Evolutionary conservation across 805 yeast species (phyloP).

Genomic region (Suhomyces xylopsoci): DNA sequence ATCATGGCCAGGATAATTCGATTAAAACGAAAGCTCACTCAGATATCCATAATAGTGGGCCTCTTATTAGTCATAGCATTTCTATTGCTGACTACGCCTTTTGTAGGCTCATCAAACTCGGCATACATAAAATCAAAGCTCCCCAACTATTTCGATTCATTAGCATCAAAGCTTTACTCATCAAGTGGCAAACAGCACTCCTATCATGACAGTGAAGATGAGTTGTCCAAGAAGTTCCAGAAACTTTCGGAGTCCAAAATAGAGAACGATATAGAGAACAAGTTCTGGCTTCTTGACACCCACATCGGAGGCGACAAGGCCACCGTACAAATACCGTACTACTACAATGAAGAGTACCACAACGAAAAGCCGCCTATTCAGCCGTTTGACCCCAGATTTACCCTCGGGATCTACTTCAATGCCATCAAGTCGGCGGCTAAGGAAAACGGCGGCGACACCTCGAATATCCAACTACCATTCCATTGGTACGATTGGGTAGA

Average conservation of each 20-base stretch:
- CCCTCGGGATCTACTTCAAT: constrained; percentile 20
- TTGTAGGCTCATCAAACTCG: neutral
- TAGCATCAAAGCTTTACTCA: constrained; percentile 11
- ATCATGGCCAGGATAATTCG: neutral
- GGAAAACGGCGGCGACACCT: constrained; percentile 1
- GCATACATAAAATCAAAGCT: neutral
- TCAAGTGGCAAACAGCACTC: neutral
- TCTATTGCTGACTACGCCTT: constrained; percentile 8
- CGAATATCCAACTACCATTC: constrained; percentile 28
- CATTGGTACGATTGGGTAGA: constrained; percentile 60
- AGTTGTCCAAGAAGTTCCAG: constrained; percentile 11
- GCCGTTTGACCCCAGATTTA: constrained; percentile 28
- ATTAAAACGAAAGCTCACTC: constrained; percentile 15
- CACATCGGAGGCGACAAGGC: neutral
- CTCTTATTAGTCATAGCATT: constrained; percentile 14
- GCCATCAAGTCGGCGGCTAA: constrained; percentile 6
- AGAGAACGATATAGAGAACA: constrained; percentile 19
- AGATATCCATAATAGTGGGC: constrained; percentile 11
- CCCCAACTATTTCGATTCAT: constrained; percentile 11
- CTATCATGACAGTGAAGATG: constrained; percentile 6
- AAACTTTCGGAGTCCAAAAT: constrained; percentile 13
- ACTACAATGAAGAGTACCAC: constrained; percentile 7
- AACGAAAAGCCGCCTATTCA: constrained; percentile 14
- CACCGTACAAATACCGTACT: constrained; percentile 1
- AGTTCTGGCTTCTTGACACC: constrained; percentile 15